Percentiles rank a stretch among this genome's conserved stretches.
Evolutionary conservation across 371 early-diverging fungal genomes (phyloP).

Genomic region (Mycotypha africana): DNA sequence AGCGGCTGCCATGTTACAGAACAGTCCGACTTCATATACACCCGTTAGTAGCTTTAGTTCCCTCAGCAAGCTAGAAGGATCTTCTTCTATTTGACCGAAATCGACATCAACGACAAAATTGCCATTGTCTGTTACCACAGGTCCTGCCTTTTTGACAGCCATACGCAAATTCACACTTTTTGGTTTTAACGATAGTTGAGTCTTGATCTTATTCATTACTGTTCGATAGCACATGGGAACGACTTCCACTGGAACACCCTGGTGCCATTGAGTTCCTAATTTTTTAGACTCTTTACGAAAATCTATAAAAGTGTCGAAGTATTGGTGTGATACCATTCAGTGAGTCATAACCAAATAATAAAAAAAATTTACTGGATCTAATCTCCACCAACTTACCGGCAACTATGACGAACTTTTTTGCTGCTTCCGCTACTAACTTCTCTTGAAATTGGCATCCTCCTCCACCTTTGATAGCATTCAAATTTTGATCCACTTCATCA

Average conservation of each 20-base stretch:
- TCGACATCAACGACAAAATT: slow-evolving; percentile 88
- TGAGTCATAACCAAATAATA: too few relatives aligned
- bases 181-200: slow-evolving; percentile 22
- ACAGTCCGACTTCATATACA: slow-evolving; percentile 89
- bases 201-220: slow-evolving; percentile 10
- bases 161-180: slow-evolving; percentile 60
- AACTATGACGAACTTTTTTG: slow-evolving; percentile 80
- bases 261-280: slow-evolving; percentile 76
- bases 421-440: slow-evolving; percentile 82
- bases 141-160: slow-evolving; percentile 86
- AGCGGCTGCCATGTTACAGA: slow-evolving; percentile 75
- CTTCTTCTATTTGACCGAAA: slow-evolving; percentile 66
- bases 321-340: too few relatives aligned
- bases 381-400: slow-evolving; percentile 51
- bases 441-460: slow-evolving; percentile 93
- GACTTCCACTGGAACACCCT: slow-evolving; percentile 91
- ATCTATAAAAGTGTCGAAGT: too few relatives aligned
- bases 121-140: slow-evolving; percentile 93
- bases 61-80: slow-evolving; percentile 51
- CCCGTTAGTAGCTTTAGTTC: slow-evolving; percentile 76
- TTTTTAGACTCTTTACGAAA: slow-evolving; percentile 73
- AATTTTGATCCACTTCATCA: slow-evolving; percentile 79
- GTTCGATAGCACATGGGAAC: slow-evolving; percentile 68
- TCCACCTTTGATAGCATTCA: slow-evolving; percentile 93
- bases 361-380: too few relatives aligned